Evolutionary conservation across 495 filamentous ascomycete genomes (phyloP).

Genomic region (Daldinia decipiens): DNA sequence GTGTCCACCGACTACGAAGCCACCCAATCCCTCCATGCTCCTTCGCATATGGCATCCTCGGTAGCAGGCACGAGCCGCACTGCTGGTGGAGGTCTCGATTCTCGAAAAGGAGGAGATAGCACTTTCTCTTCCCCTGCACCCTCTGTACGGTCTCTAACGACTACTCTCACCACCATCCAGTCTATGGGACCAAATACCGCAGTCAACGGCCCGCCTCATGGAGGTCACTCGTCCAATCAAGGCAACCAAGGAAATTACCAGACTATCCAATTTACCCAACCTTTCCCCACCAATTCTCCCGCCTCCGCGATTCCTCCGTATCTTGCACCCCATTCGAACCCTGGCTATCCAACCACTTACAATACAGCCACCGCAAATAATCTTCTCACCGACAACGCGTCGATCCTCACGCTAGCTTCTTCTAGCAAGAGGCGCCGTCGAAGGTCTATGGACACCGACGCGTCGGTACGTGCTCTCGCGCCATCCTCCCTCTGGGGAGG

Average conservation of each 20-base stretch:
- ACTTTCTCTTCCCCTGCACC: constrained; percentile 95
- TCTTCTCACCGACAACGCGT: constrained; percentile 91
- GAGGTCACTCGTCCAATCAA: constrained; percentile 57
- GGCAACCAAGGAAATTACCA: constrained; percentile 63
- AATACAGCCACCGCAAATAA: constrained; percentile 90
- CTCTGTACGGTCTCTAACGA: constrained; percentile 90
- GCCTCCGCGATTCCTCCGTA: constrained; percentile 85
- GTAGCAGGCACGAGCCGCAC: constrained; percentile 71
- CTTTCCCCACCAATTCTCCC: constrained; percentile 80
- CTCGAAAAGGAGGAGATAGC: constrained; percentile 78
- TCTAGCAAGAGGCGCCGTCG: constrained; percentile 90
- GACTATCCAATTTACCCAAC: constrained; percentile 83
- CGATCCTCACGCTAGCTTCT: constrained; percentile 94
- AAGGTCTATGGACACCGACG: constrained; percentile 93
- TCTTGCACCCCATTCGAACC: constrained; percentile 63
- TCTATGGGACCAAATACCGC: constrained; percentile 78
- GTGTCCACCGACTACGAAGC: constrained; percentile 83
- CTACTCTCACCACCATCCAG: constrained; percentile 95
- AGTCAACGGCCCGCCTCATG: constrained; percentile 51
- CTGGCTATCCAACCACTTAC: constrained; percentile 82
- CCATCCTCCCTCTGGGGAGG: constrained; percentile 94
- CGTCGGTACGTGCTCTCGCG: constrained; percentile 90
- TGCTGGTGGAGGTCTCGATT: constrained; percentile 70
- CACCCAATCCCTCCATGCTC: constrained; percentile 74
- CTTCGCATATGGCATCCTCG: constrained; percentile 77